Base-by-base conservation (phyloP, 2,329 filamentous ascomycete species). In the Epichloe baconii region DNA sequence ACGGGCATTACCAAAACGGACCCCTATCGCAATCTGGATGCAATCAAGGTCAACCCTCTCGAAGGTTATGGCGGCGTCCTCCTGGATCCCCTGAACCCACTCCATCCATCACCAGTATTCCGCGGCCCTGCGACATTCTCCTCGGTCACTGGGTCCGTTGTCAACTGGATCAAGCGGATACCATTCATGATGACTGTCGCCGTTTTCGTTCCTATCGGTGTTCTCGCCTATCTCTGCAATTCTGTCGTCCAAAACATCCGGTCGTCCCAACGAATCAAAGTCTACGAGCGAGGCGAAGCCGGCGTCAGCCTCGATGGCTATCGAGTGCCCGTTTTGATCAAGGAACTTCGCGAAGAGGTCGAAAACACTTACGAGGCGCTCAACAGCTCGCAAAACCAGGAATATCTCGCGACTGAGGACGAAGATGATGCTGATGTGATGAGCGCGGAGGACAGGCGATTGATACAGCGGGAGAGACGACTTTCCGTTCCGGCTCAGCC, bases 351-450 rank as follows among this genome's bases (percentile, higher is more conserved):
- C 41, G 80, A 79, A 51, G 83, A 83, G 23, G 83, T 91, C 14
- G 88, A 95, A 61, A 80, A 84, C 47, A 82, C 82, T 2, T 88
- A 88, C 60, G 87, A 88, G 65, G 79, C 80, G 40, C 72, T 88
- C 46, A 87, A 85, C 62, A 79, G 75, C 55, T 72, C 78, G 3
- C 84, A 88, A 59, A 72, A 74, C 48, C 80, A 88, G 54, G 82
- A 87, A 47, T 94, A 87, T 59, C 74, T 94, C 4, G 74, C 74
- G 0, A 74, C 70, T 7, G 76, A 79, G 48, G 74, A 78, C 50
- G 70, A 72, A 49, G 69, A 69, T 6, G 65, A 66, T 49, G 69
- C 68, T 5, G 65, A 66, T 31, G 65, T 64, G 15, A 66, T 61
- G 58, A 62, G 60, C 34, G 61, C 64, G 6, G 64, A 71, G 52